Evolutionary conservation across 768 basidiomycete genomes (phyloP).

Genomic region (Russula griseocarnosa): DNA sequence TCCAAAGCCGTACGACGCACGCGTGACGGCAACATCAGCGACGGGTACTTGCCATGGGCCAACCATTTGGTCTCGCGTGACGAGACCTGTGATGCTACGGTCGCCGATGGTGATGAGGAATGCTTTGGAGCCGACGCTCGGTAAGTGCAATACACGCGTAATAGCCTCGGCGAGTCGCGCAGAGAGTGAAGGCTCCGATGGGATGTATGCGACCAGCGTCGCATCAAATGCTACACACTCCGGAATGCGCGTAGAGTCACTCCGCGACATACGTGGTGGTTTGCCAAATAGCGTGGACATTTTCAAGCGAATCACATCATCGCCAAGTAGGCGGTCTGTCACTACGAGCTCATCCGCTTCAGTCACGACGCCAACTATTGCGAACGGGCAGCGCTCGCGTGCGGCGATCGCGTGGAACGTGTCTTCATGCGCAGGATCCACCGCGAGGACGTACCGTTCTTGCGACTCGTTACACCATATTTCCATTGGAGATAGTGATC

Average conservation of each 20-base stretch:
- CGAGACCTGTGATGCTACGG: slow-evolving; percentile 87
- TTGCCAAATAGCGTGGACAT: slow-evolving; percentile 98
- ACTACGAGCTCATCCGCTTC: slow-evolving; percentile 78
- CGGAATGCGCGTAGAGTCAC: slow-evolving; percentile 48
- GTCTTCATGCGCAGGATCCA: slow-evolving; percentile 57
- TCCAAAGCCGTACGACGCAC: slow-evolving; percentile 91
- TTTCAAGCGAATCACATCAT: slow-evolving; percentile 79
- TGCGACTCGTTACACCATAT: slow-evolving; percentile 99
- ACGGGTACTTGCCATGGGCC: slow-evolving; percentile 99
- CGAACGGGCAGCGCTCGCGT: slow-evolving; percentile 91
- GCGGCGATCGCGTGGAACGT: slow-evolving; percentile 73
- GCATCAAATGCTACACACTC: slow-evolving; percentile 61
- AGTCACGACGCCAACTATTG: slow-evolving; percentile 86
- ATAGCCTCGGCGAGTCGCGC: slow-evolving; percentile 61
- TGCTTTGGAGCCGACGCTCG: slow-evolving; percentile 90
- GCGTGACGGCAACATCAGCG: slow-evolving; percentile 94
- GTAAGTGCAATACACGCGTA: slow-evolving; percentile 81
- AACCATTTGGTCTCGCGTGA: slow-evolving; percentile 97
- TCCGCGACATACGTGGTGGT: slow-evolving; percentile 84
- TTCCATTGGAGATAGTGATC: slow-evolving; percentile 97
- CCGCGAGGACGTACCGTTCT: slow-evolving; percentile 94
- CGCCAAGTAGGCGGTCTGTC: slow-evolving; percentile 75
- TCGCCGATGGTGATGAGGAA: slow-evolving; percentile 99
- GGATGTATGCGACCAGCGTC: slow-evolving; percentile 62
- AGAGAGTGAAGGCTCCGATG: slow-evolving; percentile 38